Evolutionary conservation across 1,284 basidiomycete species (phyloP).

Genomic region (Malassezia globosa): DNA sequence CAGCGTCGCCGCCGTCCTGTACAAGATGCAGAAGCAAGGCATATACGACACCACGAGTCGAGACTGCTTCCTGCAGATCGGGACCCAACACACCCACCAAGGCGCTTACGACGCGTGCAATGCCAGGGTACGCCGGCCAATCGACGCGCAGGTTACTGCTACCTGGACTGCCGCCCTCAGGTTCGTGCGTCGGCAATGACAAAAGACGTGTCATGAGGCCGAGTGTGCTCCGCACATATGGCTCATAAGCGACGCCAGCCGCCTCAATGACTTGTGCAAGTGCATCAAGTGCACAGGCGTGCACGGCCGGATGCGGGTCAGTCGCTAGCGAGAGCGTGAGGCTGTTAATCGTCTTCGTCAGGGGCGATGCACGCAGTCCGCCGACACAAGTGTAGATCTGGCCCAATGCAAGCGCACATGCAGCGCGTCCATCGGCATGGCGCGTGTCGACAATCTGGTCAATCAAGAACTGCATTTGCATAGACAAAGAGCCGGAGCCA

Average conservation of each 20-base stretch:
- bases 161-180: slow-evolving; percentile 71
- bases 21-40: slow-evolving; percentile 77
- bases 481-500: slow-evolving; percentile 71
- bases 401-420: slow-evolving; percentile 87
- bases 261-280: slow-evolving; percentile 78
- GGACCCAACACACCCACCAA: slow-evolving; percentile 88
- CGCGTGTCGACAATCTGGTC: slow-evolving; percentile 94
- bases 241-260: slow-evolving; percentile 79
- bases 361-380: slow-evolving; percentile 78
- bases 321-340: slow-evolving; percentile 88
- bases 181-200: slow-evolving; percentile 79
- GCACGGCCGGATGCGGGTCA: slow-evolving; percentile 91
- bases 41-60: slow-evolving; percentile 69
- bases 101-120: slow-evolving; percentile 82
- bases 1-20: slow-evolving; percentile 67
- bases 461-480: slow-evolving; percentile 79
- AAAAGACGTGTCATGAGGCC: slow-evolving; percentile 86
- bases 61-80: slow-evolving; percentile 73
- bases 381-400: slow-evolving; percentile 85
- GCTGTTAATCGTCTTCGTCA: slow-evolving; percentile 91
- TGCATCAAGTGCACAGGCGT: slow-evolving; percentile 81
- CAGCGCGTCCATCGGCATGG: slow-evolving; percentile 81
- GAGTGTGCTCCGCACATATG: slow-evolving; percentile 75
- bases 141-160: slow-evolving; percentile 77
- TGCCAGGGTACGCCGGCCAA: slow-evolving; percentile 76